Base-by-base conservation (phyloP, 345 rosid genomes). In the Acer negundo region DNA sequence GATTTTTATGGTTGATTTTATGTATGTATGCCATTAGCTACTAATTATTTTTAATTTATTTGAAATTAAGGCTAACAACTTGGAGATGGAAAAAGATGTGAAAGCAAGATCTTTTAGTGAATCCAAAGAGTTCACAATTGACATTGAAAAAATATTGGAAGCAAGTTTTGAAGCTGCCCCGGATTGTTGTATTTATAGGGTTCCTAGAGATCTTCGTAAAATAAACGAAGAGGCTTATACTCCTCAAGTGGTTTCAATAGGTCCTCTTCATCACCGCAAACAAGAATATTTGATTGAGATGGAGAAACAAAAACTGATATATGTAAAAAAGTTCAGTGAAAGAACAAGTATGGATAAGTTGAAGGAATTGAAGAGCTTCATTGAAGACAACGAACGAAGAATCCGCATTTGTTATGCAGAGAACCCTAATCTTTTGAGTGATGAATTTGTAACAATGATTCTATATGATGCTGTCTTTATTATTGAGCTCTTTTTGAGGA, bases 171-270 rank as follows among this genome's bases (percentile, higher is more conserved):
- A 26, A 17, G 22, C 42, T 12, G 4, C 3, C 3, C 17, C n/a
- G 26, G 40, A 28, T 11, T 67, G 51, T 42, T 68, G 71, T 12
- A 68, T 68, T 12, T 68, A 68, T 20, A 40, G 3, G 12, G 71
- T 68, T 68, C 71, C 71, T n/a, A 20, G 26, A 22, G 75, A 78
- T 53, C 65, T 73, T 20, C 73, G 79, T 11, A 58, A 76, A 24
- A 46, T 44, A 46, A 78, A 66, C 0, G 70, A 31, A 10, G 78
- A 74, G 23, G 72, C 79, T 53, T 78, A 78, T 61, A 81, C 82
- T 40, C 82, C 82, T 22, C 75, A 80, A 1, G 35, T 75, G 47
- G 17, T 80, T 49, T 80, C 82, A 10, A 62, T 80, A 7, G 82
- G 82, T 6, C 82, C 79, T 35, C n/a, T 19, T 22, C 71, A 68